phyloP scores from a whole-genome alignment of 257 asterid species.

The Solanum medicagineum region DNA sequence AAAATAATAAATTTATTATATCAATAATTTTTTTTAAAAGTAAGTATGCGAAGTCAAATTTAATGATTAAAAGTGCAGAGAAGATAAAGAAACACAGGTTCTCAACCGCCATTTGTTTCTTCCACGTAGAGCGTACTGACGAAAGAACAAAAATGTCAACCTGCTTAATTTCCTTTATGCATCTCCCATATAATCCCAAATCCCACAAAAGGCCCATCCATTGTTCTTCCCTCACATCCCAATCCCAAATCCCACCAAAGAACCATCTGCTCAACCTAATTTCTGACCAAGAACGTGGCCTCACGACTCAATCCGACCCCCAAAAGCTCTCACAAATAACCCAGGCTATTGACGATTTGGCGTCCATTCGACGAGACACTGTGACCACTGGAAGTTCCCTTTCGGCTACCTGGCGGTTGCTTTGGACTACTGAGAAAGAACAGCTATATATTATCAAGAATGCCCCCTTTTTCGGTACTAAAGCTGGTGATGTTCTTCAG shows the following conservation, averaged over 20 bases:
- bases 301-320: conserved; percentile 64
- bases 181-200: not conserved
- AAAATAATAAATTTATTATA: no score
- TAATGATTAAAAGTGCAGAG: no score
- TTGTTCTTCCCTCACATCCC: conserved; percentile 55
- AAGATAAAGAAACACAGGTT: not conserved
- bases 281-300: conserved; percentile 78
- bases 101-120: not conserved
- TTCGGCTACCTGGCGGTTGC: conserved; percentile 81
- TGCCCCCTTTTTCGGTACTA: conserved; percentile 55
- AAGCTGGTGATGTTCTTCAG: conserved; percentile 81
- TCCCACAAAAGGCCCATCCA: not conserved
- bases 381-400: conserved; percentile 51
- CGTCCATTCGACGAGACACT: conserved; percentile 34
- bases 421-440: conserved; percentile 98
- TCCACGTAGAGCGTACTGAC: not conserved
- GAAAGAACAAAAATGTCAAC: conserved; percentile 33
- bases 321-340: conserved; percentile 51
- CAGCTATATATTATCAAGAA: conserved; percentile 69
- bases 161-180: not conserved
- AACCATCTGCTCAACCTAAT: conserved; percentile 65
- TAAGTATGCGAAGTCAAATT: no score
- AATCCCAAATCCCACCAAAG: conserved; percentile 43
- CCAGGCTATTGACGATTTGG: conserved; percentile 50
- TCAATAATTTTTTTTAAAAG: no score